Percentiles rank a stretch among this genome's conserved stretches.
Conservation (phyloP, 257 asterid genomes). For the Solanum medicagineum region DNA sequence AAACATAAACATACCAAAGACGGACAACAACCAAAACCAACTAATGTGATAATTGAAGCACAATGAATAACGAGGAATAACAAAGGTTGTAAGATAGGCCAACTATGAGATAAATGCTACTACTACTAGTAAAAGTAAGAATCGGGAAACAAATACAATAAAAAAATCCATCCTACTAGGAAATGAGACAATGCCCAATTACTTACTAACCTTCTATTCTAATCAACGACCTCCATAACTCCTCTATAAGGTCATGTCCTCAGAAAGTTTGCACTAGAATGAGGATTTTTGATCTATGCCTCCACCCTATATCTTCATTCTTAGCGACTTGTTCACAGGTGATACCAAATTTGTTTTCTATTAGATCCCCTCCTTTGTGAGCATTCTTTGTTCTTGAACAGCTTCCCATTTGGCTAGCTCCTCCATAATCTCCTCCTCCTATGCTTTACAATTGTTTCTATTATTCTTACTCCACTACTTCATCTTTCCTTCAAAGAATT, state of each 20-base stretch:
- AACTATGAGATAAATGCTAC: too few relatives aligned
- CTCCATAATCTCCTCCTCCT: background rate
- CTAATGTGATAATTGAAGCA: background rate
- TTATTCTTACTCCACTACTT: background rate
- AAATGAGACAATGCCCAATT: background rate
- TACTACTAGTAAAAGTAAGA: background rate
- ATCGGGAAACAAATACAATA: background rate
- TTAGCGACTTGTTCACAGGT: background rate
- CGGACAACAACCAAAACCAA: background rate
- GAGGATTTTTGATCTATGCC: background rate
- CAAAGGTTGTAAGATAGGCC: background rate
- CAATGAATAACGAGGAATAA: background rate
- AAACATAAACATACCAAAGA: background rate
- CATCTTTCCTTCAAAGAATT: background rate
- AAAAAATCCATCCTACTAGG: background rate
- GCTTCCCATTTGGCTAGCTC: background rate
- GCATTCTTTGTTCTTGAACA: background rate
- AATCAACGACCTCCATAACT: background rate
- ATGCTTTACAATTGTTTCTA: background rate
- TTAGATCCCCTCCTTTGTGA: background rate
- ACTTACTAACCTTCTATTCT: background rate
- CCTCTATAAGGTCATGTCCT: background rate
- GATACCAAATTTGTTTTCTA: background rate
- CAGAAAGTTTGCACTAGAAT: background rate
- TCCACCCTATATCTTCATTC: background rate